phyloP scores from a whole-genome alignment of 495 filamentous ascomycete genomes.

The Xylaria bambusicola region DNA sequence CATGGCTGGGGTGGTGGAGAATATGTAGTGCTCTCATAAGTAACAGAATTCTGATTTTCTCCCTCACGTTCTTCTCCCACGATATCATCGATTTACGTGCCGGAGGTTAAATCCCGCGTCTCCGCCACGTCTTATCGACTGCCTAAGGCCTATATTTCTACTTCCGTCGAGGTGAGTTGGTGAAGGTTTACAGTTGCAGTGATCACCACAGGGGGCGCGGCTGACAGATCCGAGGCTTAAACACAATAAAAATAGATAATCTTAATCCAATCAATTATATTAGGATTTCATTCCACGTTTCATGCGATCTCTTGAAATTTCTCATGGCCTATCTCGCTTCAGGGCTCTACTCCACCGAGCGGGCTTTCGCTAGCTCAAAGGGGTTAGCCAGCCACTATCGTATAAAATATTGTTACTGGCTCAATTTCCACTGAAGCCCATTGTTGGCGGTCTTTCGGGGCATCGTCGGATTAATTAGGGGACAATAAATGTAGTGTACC shows the following conservation, averaged over 20 bases:
- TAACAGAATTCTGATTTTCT: not conserved
- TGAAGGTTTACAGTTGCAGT: slow-evolving; percentile 14
- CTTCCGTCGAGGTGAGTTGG: too few relatives aligned
- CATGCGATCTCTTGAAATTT: slow-evolving; percentile 10
- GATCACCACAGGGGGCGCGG: slow-evolving; percentile 14
- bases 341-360: not conserved
- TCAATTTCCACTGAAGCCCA: slow-evolving; percentile 2
- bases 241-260: slow-evolving; percentile 18
- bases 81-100: slow-evolving; percentile 12
- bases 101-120: too few relatives aligned
- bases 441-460: not conserved
- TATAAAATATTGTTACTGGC: not conserved
- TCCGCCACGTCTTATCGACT: too few relatives aligned
- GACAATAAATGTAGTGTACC: too few relatives aligned
- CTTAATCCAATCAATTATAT: slow-evolving; percentile 19
- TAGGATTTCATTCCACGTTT: slow-evolving; percentile 10
- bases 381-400: not conserved
- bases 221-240: slow-evolving; percentile 1
- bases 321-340: slow-evolving; percentile 14
- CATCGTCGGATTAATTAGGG: not conserved
- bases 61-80: slow-evolving; percentile 7
- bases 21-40: not conserved
- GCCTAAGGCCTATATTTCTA: too few relatives aligned
- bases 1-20: too few relatives aligned
- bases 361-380: not conserved